Base-by-base conservation (phyloP, 768 basidiomycete species). In the Rhizopogon vinicolor region DNA sequence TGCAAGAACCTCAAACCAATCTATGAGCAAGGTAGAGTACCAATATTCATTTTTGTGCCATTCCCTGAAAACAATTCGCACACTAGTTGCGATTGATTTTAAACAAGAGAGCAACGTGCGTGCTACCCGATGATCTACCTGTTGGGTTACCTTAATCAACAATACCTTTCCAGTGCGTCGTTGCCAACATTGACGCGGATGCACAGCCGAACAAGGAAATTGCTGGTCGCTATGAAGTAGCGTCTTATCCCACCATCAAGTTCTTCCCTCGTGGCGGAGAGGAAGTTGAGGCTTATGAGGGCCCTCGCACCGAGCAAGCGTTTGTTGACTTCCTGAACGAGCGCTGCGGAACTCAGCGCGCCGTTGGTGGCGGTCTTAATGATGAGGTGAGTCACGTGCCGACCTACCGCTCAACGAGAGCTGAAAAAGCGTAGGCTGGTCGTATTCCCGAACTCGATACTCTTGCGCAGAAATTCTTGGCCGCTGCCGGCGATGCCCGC, bases 101-200 rank as follows among this genome's bases (percentile, higher is more conserved):
- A 78, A 83, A 58, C 66, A 81, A 31, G 96, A 98, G 70, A 74
- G 77, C 53, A 79, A 89, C 65, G 91, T 93, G 68, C 58, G 82
- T 62, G 33, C 25, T 14, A 42, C 14, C 3, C 42, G 48, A 56
- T 44, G 10, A 58, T 25, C 22, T 13, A 45, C 13, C 3, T 44
- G 43, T 54, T 44, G 10, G 31, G 7, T 25, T 22, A 12, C 9
- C n/a, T 25, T 25, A 14, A 48, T 42, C 2, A 56, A 45, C 46
- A 52, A n/a, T 44, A 52, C 46, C 60, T 50, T 53, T 5, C 28
- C 58, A 93, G 91, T 94, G 92, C 66, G 72, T 96, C 53, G 83
- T 99, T 53, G 94, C 93, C 29, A 93, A 96, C 70, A 73, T 98
- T 57, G 86, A 98, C 71, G 93, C 89, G 19, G 93, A 98, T 68